Base-by-base conservation (phyloP, 495 filamentous ascomycete species). In the Xeromyces bisporus region DNA sequence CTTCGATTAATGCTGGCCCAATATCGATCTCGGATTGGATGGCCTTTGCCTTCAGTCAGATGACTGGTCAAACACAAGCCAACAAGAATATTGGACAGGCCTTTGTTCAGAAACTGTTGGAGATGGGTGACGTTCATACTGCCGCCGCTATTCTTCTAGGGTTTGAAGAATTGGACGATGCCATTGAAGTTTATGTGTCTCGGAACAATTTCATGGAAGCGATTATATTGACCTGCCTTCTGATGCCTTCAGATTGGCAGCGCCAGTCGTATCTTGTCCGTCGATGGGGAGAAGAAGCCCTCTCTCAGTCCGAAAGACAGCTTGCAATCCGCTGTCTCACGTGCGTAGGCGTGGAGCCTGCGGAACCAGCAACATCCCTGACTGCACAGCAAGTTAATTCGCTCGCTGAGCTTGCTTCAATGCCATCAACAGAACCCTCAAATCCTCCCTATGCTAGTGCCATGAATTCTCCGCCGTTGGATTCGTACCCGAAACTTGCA, bases 1-100 rank as follows among this genome's bases (percentile, higher is more conserved):
- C 74, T 1, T 66, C 74, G 60, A 52, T 75, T 24, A 70, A 69
- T 18, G 71, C 82, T 0, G 79, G 91, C 31, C 76, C 80, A 16
- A 80, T 84, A 60, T 85, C 83, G 23, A 77, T 79, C 1, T 77
- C 76, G 1, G 91, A 94, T 51, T 97, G 89, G 91, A 93, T 97
- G 85, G 63, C 96, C 36, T 60, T 97, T 4, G 89, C 89, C 9
- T 60, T 97, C 31, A 96, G 82, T 46, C 75, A 79, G 17, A 92
- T 96, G 64, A 73, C 58, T 31, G 73, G 77, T 1, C 66, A 77
- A 33, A 71, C 75, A 8, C 83, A 84, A 4, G 80, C 86, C 41
- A 80, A 89, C 41, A 89, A 86, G 4, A 9, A 9, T 45, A 75
- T 96, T 31, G 86, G 80, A 12, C 78, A 91, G 30, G 80, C 83